Evolutionary conservation across 2,329 filamentous ascomycete genomes (phyloP), one percentile per base, ranked within the genome.

Genomic region (Coniochaeta hoffmannii): DNA sequence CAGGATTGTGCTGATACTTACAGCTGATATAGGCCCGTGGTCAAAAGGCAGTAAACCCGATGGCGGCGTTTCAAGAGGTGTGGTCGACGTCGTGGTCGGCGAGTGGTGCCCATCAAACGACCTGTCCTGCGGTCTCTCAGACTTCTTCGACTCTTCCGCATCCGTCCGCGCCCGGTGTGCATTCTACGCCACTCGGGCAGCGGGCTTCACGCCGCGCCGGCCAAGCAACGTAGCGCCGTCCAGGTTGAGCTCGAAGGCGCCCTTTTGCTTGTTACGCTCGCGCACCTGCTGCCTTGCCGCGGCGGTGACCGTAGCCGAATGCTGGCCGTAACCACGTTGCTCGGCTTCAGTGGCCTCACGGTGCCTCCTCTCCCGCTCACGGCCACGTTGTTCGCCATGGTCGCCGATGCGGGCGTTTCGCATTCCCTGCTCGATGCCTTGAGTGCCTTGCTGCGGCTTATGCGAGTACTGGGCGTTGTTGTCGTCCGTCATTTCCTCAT

Each of bases 161-260:
- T 51, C 12, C 14, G 26, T 10, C 26, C n/a, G 28, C 17, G 28
- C 49, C n/a, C 9, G 49, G 19, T 19, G 32, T 4, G 49, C 26
- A 51, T 54, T 55, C 64, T 61, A 71, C 55, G 65, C 73, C 49
- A 73, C 73, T 31, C 68, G 74, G 57, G 76, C 73, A 24, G 76
- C 69, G 46, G 80, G 70, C 63, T 85, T 83, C 63, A 79, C 76
- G 22, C 75, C 76, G 57, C 83, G 74, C 63, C 92, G 83, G 31
- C 92, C 92, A 4, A 99, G 76, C 53, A 99, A 73, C 1, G 92
- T 97, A 1, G 94, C 89, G 55, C 94, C 94, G 61, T 96, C 90
- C 35, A 99, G 75, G 66, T 85, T 97, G 50, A 99, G 80, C 71
- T 99, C 94, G 62, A 99, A 99, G 0, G 88, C 85, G 31, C 90